Base-by-base conservation (phyloP, 495 filamentous ascomycete species). In the Daldinia childiae region DNA sequence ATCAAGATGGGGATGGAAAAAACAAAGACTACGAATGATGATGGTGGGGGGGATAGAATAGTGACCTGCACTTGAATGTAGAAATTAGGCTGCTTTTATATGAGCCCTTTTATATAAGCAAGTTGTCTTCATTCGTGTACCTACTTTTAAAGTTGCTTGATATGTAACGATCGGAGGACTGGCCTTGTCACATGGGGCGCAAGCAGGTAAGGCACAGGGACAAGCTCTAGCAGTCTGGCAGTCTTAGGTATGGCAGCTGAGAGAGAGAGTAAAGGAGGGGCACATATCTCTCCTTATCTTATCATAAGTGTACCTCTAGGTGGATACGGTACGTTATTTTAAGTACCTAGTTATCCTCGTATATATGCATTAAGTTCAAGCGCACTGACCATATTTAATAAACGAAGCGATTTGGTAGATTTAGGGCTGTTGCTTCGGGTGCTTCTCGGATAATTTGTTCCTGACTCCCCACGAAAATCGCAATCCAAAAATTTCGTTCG, bases 391-490 rank as follows among this genome's bases (percentile, higher is more conserved):
- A 45, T 30, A 14, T 50, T 34, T 15, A 43, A 41, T 24, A 48
- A 48, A 58, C 17, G 36, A 29, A 14, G 32, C 24, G 38, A 17
- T 7, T 39, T 56, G 3, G 36, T 24, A 19, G 15, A 21, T 48
- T 63, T 74, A 74, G 71, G 71, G 71, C 67, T 74, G 56, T 45
- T 39, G 21, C 43, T 36, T 71, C 76, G 76, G 76, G 41, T 73
- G 27, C 58, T 78, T 74, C 69, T 76, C 76, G 76, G 76, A 72
- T 63, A 69, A 62, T 54, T 39, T 38, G n/a, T 54, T 66, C 58
- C 64, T 26, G 15, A 41, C 66, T 72, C 66, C 76, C 73, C 76
- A 77, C 76, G 76, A 78, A 77, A 77, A 70, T 74, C 32, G 68
- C 55, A 63, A 75, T 72, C 76, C 64, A 72, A 75, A 77, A 74